Evolutionary conservation across 805 yeast species (phyloP), one percentile per base, ranked within the genome.

Genomic region (Saturnispora dispora): DNA sequence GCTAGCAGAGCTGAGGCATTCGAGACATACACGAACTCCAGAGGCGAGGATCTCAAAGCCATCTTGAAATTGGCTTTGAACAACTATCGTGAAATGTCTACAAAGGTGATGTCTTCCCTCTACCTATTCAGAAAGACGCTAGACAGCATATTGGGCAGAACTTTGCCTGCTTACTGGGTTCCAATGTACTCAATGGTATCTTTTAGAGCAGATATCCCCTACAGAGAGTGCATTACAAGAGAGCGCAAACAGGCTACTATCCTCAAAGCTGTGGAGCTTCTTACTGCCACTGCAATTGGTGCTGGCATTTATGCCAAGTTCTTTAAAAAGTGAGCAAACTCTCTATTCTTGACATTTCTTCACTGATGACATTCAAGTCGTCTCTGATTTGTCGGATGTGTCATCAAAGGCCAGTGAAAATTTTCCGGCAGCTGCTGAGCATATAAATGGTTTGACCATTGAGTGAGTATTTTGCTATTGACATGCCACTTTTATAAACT

Each of bases 101-200:
- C 85, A 50, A 79, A 82, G 47, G 96, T 89, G 20, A 77, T 79
- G 5, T 79, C 83, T 13, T 66, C 71, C 28, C 53, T 75, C 48
- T 90, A 82, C 60, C 65, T 82, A 50, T 56, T 85, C 52, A 73
- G 91, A 46, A 89, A 88, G 63, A 70, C 72, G 46, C 63, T 88
- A 10, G 97, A 90, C 63, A 77, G 77, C 47, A 54, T 78, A 4
- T 67, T 90, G 50, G 83, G 88, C 8, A 75, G 74, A 46, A 55
- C 74, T 10, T 66, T 82, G 25, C 82, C 81, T 52, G 82, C 79
- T 18, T 66, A 63, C 36, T 87, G 96, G 95, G 68, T 88, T 32
- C 96, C 96, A 1, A 70, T 90, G 59, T 90, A 90, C 66, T 82
- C 96, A 9, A 89, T 90, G 97, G 87, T 90, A 3, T 84, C 96